Evolutionary conservation across 495 filamentous ascomycete genomes (phyloP), one percentile per base, ranked within the genome.

Genomic region (Trichoderma orchidacearum): DNA sequence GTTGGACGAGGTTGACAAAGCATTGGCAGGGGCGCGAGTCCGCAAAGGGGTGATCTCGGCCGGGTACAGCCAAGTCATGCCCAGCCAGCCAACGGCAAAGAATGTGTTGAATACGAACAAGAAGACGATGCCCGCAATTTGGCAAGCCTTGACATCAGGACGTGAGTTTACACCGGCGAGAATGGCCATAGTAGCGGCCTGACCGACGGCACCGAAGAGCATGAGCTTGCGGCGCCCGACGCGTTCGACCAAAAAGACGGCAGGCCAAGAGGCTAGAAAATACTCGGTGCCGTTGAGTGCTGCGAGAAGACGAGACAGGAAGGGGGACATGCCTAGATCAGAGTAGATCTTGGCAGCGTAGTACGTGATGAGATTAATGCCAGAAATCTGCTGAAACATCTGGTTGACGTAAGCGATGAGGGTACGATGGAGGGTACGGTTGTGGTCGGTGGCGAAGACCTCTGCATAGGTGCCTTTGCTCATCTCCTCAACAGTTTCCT

Each of bases 361-460:
- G 63, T 88, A 87, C 0, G 84, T 85, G 59, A 89, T 84, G 17
- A 90, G 62, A 59, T 89, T 89, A 62, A 90, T 88, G 23, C 87
- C 87, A 8, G n/a, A 56, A 61, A 87, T 83, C 59, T 90, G 85
- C 62, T 89, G 86, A 70, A 88, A 88, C 73, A 86, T 79, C 59
- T 89, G 86, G 66, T 86, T 89, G 65, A 87, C 78, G 62, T 87
- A 87, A 45, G 79, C 86, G 29, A 90, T 73, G 25, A 83, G 65
- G 0, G 78, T 81, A 12, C 88, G 81, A 67, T 90, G 87, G 61
- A 91, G 80, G 64, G 89, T 85, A 30, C 87, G 67, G 63, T 89
- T 78, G 57, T 81, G 77, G 57, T 76, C 80, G 77, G 85, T 85
- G 28, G 80, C 85, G 67, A 90, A 89, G 56, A 85, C 75, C 58